These are phyloP conservation scores for Aristolochia californica DNA, from an alignment of 164 flowering plant species.

Conservation along the genomic window DNA sequence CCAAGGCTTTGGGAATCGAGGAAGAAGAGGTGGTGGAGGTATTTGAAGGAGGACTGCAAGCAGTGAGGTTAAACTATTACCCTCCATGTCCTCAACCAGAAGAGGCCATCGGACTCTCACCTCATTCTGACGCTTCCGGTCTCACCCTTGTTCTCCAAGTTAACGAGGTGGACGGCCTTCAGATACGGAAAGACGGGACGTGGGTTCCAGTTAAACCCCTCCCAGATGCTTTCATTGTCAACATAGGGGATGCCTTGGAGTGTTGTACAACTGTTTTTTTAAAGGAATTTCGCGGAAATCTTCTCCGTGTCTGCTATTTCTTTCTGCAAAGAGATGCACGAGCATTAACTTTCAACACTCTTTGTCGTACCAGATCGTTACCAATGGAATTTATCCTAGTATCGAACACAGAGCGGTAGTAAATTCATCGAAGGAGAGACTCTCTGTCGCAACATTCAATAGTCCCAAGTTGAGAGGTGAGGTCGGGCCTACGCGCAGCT, in stretches of 20 bases:
- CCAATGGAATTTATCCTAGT: conserved; percentile 29
- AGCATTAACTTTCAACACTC: not conserved
- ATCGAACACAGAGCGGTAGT: conserved; percentile 27
- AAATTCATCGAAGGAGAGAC: conserved; percentile 25
- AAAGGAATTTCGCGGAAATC: not conserved
- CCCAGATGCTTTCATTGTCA: conserved; percentile 28
- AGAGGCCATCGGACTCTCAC: conserved; percentile 28
- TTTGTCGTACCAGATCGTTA: conserved; percentile 18
- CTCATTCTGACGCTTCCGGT: conserved; percentile 37
- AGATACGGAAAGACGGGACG: conserved; percentile 28
- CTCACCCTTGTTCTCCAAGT: conserved; percentile 32
- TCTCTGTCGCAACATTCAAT: conserved; percentile 25
- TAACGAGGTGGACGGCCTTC: conserved; percentile 34
- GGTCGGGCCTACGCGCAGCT: conserved; percentile 16
- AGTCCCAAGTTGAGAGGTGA: conserved; percentile 23
- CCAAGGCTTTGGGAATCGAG: conserved; percentile 19
- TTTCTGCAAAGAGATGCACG: not conserved
- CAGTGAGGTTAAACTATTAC: conserved; percentile 28
- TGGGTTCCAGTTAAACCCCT: conserved; percentile 37
- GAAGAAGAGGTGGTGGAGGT: conserved; percentile 14
- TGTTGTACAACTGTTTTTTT: conserved; percentile 16
- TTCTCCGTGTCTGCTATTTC: not conserved
- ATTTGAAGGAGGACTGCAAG: conserved; percentile 19
- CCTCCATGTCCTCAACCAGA: conserved; percentile 34
- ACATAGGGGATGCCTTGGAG: conserved; percentile 41